Percentiles rank a stretch among this genome's conserved stretches.
Conservation (phyloP, 495 filamentous ascomycete species). For the Hypomontagnella submonticulosa region DNA sequence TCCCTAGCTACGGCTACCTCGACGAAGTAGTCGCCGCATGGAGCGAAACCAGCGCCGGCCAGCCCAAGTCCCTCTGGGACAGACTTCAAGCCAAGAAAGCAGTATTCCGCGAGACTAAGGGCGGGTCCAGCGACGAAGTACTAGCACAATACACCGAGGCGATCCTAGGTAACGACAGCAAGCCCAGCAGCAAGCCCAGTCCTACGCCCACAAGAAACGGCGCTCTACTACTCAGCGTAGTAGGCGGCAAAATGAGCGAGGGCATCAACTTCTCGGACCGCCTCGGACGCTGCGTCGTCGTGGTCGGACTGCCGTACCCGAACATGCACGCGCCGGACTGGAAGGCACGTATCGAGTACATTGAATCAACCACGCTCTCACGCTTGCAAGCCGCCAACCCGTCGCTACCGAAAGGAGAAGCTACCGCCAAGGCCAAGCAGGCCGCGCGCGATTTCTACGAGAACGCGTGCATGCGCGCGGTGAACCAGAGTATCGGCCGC, state of each 20-base stretch:
- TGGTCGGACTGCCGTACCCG: constrained; percentile 92
- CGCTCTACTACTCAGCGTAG: constrained; percentile 88
- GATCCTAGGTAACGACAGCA: constrained; percentile 59
- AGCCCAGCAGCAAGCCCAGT: too few relatives aligned
- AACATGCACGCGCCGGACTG: constrained; percentile 91
- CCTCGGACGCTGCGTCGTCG: constrained; percentile 86
- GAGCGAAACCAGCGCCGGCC: constrained; percentile 56
- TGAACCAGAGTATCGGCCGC: constrained; percentile 95
- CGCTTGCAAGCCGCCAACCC: constrained; percentile 52
- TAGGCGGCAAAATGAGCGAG: constrained; percentile 94
- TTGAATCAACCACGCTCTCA: constrained; percentile 73
- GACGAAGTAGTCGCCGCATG: constrained; percentile 75
- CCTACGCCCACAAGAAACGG: constrained; percentile 61
- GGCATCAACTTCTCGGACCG: constrained; percentile 98
- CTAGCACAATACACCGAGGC: constrained; percentile 76
- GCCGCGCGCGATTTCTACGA: constrained; percentile 88
- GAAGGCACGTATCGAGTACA: constrained; percentile 89
- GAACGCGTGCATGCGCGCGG: constrained; percentile 94
- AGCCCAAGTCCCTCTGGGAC: constrained; percentile 61
- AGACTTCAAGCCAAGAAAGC: constrained; percentile 69
- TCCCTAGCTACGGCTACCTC: constrained; percentile 93
- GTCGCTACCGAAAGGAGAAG: constrained; percentile 66
- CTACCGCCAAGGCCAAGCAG: constrained; percentile 63
- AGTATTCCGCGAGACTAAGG: constrained; percentile 74
- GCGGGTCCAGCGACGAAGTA: constrained; percentile 68